Base-by-base conservation (phyloP, 805 yeast genomes). In the Nakazawaea peltata region DNA sequence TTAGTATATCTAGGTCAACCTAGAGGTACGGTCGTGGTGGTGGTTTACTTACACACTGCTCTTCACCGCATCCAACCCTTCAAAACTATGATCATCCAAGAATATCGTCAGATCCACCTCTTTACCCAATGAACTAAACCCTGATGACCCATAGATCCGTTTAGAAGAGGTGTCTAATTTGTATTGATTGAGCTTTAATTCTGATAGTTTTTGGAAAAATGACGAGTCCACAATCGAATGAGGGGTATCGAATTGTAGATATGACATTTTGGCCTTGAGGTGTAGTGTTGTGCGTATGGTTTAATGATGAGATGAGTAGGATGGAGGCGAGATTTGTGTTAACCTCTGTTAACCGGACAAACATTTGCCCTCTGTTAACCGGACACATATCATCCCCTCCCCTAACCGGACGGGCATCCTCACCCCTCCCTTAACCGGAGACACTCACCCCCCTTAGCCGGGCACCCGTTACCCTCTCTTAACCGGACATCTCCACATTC, bases 201-300 rank as follows among this genome's bases (percentile, higher is more conserved):
- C 71, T 0, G 94, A 69, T 9, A 92, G 66, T 44, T 71, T 71
- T 28, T 81, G 78, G 61, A 90, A 92, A 55, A 92, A 92, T 0
- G 95, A 73, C 1, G 95, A 75, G 49, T 90, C 97, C 16, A 83
- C 77, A 53, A 81, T 82, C 2, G 95, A 79, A 39, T 72, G 77
- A 15, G 77, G 54, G 0, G 82, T 69, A 1, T 69, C 57, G 46
- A 63, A 74, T 35, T 58, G 65, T 16, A 57, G 23, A 9, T 26
- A 10, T 18, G 19, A 19, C 34, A 33, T n/a, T n/a, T n/a, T n/a
- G n/a, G n/a, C n/a, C n/a, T 30, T 19, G 9, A 9, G 11, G 10
- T 17, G 10, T 10, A 7, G 7, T 19, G 14, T 4, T 9, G 14
- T 12, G 13, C n/a, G n/a, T n/a, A n/a, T n/a, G n/a, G n/a, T n/a